Base-by-base conservation (phyloP, 148 eudicot genomes). In the Spergularia bocconei region DNA sequence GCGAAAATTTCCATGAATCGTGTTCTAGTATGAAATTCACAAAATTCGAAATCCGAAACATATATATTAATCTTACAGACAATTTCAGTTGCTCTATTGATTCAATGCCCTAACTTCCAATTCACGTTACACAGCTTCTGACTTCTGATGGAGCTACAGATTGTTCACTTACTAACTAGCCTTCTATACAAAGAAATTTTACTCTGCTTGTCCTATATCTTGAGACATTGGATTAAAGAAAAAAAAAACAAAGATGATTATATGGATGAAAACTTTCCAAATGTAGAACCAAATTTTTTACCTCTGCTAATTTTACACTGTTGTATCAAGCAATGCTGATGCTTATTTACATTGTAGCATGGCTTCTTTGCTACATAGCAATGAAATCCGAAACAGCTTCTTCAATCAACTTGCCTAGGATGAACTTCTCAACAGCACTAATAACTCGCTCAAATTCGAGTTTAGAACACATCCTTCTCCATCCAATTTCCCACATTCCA, bases 401-500 rank as follows among this genome's bases (percentile, higher is more conserved):
- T 63, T 90, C 85, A 50, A 93, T 79, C 69, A 93, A 79, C 71
- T 70, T 85, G 67, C 73, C 79, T 63, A 89, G 73, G 62, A 93
- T 78, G 67, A 76, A 73, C 80, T 87, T 82, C 72, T 84, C 93
- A 64, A 93, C 56, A 38, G 88, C 85, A 15, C 67, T 70, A 21
- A 87, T 76, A 70, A 87, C 80, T 75, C 75, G 76, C 51, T 90
- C 86, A 39, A 87, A 73, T 67, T 89, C 93, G 36, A 81, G 83
- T 66, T 39, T 36, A 39, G 86, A 78, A 73, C 62, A 85, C 59
- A 73, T 70, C 72, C 69, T 70, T 75, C 63, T 89, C 98, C 98
- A 93, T 56, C 93, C 93, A 53, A 67, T 47, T 29, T 77, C 86
- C 98, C 95, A 92, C 55, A 71, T 71, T 69, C 85, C 86, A 7